Conservation (phyloP, 352 stramenopile species). For the Pythium diclinum region DNA sequence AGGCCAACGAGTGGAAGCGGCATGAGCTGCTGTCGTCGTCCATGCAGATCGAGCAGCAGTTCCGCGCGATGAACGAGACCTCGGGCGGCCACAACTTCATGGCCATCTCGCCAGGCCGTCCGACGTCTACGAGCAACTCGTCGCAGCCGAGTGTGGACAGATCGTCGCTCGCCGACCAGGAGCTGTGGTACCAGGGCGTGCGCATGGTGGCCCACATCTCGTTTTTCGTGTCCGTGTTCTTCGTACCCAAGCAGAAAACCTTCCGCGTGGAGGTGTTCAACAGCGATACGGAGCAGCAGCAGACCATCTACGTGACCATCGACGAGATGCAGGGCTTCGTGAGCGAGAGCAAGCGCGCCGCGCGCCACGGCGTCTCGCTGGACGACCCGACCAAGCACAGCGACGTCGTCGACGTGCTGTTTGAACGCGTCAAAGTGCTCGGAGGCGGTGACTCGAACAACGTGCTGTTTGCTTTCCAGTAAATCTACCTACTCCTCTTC, state of each 20-base stretch:
- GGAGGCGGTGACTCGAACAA: slow-evolving; percentile 40
- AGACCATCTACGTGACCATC: slow-evolving; percentile 70
- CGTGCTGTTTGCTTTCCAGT: slow-evolving; percentile 66
- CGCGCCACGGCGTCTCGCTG: slow-evolving; percentile 15
- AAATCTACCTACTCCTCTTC: slow-evolving; percentile 16
- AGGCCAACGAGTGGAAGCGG: slow-evolving; percentile 37
- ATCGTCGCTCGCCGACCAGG: slow-evolving; percentile 41
- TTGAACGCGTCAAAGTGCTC: slow-evolving; percentile 59
- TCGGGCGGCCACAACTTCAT: slow-evolving; percentile 11
- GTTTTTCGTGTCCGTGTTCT: slow-evolving; percentile 75
- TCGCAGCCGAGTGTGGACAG: background rate
- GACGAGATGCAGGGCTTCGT: slow-evolving; percentile 58
- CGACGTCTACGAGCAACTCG: background rate
- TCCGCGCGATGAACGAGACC: slow-evolving; percentile 26
- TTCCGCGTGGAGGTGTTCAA: slow-evolving; percentile 80
- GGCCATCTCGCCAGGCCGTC: slow-evolving; percentile 8
- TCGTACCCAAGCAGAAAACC: slow-evolving; percentile 55
- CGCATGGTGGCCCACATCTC: slow-evolving; percentile 53
- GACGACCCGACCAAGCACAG: slow-evolving; percentile 30
- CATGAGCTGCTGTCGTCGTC: slow-evolving; percentile 35
- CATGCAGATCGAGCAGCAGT: slow-evolving; percentile 47
- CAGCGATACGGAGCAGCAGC: slow-evolving; percentile 71
- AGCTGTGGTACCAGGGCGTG: slow-evolving; percentile 72
- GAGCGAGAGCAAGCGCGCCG: slow-evolving; percentile 42
- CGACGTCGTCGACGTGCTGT: slow-evolving; percentile 58